Base-by-base conservation (phyloP, 768 basidiomycete genomes). In the Cubamyces lactineus region DNA sequence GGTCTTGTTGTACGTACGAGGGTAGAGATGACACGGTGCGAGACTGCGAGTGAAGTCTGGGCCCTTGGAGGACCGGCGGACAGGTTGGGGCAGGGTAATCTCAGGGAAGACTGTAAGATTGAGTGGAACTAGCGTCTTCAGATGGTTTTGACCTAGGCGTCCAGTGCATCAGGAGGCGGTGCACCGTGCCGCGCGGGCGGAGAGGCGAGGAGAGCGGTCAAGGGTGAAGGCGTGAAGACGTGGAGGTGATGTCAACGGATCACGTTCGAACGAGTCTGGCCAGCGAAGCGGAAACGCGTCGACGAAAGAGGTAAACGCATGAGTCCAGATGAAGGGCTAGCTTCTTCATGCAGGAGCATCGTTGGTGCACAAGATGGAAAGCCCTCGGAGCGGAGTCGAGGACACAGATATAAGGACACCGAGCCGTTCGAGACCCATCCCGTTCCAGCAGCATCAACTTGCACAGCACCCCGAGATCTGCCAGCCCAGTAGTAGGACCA, bases 1-100 rank as follows among this genome's bases (percentile, higher is more conserved):
- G 57, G 41, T 34, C 23, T 23, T 26, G 23, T 50, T 59, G 57
- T 59, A 59, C 57, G 57, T 59, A 59, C 57, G 57, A 59, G 41
- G 41, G 45, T 49, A 15, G 24, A 34, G 43, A 49, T 42, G 49
- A 52, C 42, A 48, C 42, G 48, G 57, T 38, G 48, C 21, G 48
- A 2, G 41, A 40, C 48, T 46, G 57, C 21, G 48, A 9, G 41
- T 24, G 28, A 42, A 50, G 57, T 30, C 57, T 42, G 51, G 57
- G 47, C 49, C 57, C 17, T 34, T 6, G 34, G 34, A 34, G 5
- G 34, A 9, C 34, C 34, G 34, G 34, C 34, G 34, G 4, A 34
- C 34, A 34, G 34, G 34, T 34, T 34, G 34, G 34, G 34, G 34
- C 11, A 34, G 34, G 34, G 34, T 9, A 34, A 34, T 34, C 34